Evolutionary conservation across 495 filamentous ascomycete species (phyloP).

Genomic region (Lophiostoma macrostomum): DNA sequence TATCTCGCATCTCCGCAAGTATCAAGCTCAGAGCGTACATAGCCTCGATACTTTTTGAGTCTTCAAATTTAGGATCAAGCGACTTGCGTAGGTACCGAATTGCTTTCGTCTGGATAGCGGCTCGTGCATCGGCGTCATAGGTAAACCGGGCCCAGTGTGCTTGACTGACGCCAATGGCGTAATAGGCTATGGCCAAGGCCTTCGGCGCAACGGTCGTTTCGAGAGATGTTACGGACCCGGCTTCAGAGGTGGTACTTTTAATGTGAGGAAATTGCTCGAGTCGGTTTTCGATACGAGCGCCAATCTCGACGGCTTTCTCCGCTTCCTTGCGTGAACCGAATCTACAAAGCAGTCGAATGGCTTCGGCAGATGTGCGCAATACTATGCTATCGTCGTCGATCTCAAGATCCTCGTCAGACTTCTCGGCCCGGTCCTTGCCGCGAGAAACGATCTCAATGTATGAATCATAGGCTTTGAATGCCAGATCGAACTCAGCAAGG

Average conservation of each 20-base stretch:
- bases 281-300: constrained; percentile 63
- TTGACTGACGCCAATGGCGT: constrained; percentile 76
- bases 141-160: constrained; percentile 84
- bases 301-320: constrained; percentile 70
- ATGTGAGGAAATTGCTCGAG: constrained; percentile 46
- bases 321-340: constrained; percentile 72
- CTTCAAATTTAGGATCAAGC: constrained; percentile 59
- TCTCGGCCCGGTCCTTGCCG: constrained; percentile 74
- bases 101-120: constrained; percentile 68
- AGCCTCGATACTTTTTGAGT: constrained; percentile 62
- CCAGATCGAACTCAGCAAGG: constrained; percentile 83
- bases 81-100: constrained; percentile 69
- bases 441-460: constrained; percentile 82
- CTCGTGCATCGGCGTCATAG: constrained; percentile 63
- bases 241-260: constrained; percentile 13
- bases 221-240: constrained; percentile 2
- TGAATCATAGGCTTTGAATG: constrained; percentile 79
- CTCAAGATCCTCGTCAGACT: constrained; percentile 66
- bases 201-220: constrained; percentile 45
- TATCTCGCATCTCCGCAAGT: constrained; percentile 74
- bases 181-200: constrained; percentile 65
- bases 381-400: constrained; percentile 74
- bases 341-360: constrained; percentile 73
- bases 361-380: constrained; percentile 71
- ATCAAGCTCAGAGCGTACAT: constrained; percentile 76